phyloP scores from a whole-genome alignment of 2,329 filamentous ascomycete genomes.

The Pseudogymnoascus sp. region DNA sequence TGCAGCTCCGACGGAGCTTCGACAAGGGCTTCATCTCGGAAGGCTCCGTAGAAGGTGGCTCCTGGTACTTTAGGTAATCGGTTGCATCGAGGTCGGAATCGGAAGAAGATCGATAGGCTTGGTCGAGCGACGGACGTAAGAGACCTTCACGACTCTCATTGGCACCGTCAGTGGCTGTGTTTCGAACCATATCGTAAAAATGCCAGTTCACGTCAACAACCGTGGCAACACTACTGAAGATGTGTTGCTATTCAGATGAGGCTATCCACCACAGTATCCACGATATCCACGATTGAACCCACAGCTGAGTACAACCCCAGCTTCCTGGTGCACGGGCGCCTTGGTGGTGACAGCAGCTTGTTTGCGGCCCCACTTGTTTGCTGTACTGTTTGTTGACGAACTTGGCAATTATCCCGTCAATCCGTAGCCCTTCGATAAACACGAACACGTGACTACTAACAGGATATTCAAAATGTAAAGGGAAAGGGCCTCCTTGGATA shows the following conservation, averaged over 20 bases:
- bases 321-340: background rate
- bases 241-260: background rate
- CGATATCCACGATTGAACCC: background rate
- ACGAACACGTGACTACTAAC: background rate
- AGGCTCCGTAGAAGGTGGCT: constrained; percentile 22
- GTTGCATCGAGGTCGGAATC: constrained; percentile 35
- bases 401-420: background rate
- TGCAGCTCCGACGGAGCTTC: constrained; percentile 18
- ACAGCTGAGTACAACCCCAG: background rate
- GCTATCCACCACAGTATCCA: background rate
- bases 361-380: background rate
- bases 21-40: constrained; percentile 20
- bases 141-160: constrained; percentile 26
- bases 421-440: background rate
- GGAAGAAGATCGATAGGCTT: constrained; percentile 28
- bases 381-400: background rate
- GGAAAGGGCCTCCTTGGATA: background rate
- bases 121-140: constrained; percentile 27
- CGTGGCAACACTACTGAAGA: background rate
- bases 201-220: background rate
- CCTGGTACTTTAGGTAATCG: constrained; percentile 29
- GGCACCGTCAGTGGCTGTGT: constrained; percentile 1
- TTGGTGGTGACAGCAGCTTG: background rate
- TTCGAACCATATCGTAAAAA: background rate
- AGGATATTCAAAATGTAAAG: background rate